Base-by-base conservation (phyloP, 2,329 filamentous ascomycete genomes). In the Macrophomina tecta region DNA sequence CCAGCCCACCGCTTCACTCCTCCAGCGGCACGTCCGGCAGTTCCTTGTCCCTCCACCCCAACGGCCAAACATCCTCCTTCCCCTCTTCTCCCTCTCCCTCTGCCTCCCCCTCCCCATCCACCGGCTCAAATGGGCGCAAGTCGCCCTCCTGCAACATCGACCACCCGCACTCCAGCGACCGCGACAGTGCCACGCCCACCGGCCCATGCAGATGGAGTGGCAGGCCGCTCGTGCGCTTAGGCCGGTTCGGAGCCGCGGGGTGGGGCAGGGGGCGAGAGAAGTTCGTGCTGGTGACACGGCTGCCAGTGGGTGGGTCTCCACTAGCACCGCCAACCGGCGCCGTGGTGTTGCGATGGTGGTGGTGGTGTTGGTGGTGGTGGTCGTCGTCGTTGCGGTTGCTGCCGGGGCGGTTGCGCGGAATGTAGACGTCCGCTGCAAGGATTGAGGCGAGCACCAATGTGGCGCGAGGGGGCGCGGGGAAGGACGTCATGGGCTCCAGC, bases 221-320 rank as follows among this genome's bases (percentile, higher is more conserved):
- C 58, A 62, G 3, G 42, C 42, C 38, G 28, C 42, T 28, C 18
- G 16, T 14, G 1, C 58, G 30, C 30, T 2, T 8, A 16, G 58
- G 45, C 58, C 58, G 49, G 16, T 14, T 4, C 36, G 53, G 18
- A 9, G n/a, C 28, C 6, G 1, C 40, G 14, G 23, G 7, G 28
- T 18, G 23, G 12, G 38, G 40, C 40, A 62, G 16, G 42, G 58
- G 58, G 1, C 42, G 42, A 4, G 58, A 62, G 58, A 62, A 62
- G 42, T 62, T 62, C 2, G 36, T 28, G 45, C 9, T 6, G 28
- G 23, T 5, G 23, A 14, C 3, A 45, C 40, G 12, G 48, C 23
- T 23, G 23, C 23, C 3, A 23, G 3, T 23, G 23, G 23, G 23
- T 1, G 14, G 4, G 23, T 28, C 4, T 18, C 48, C 23, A n/a